phyloP scores from a whole-genome alignment of 163 green algal species.

The Coccomyxa subellipsoidea region DNA sequence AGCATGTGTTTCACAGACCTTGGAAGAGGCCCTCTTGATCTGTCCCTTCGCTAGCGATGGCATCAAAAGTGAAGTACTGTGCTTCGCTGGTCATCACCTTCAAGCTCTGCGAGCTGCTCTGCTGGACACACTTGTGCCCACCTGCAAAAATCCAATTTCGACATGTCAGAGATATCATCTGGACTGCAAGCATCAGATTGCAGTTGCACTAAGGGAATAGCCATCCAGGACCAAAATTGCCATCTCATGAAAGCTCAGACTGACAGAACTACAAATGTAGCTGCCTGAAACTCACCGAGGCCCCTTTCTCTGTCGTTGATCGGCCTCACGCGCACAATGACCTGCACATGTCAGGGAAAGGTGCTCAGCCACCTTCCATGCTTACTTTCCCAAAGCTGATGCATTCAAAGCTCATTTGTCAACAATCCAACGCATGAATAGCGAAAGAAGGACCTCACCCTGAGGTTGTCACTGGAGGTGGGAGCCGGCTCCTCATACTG shows the following conservation, averaged over 20 bases:
- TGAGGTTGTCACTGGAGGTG: slow-evolving; percentile 8
- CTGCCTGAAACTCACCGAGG: slow-evolving; percentile 7
- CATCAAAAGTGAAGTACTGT: slow-evolving; percentile 76
- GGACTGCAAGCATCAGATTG: too few relatives aligned
- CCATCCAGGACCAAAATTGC: neutral
- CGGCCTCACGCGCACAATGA: slow-evolving; percentile 28
- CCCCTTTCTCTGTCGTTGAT: slow-evolving; percentile 18
- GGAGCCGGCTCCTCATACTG: neutral
- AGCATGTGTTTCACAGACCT: slow-evolving; percentile 32
- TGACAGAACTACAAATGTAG: too few relatives aligned
- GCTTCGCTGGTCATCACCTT: slow-evolving; percentile 29
- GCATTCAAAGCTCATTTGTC: too few relatives aligned
- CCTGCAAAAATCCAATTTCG: slow-evolving; percentile 14
- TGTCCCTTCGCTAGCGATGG: slow-evolving; percentile 53
- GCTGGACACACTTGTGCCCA: slow-evolving; percentile 20
- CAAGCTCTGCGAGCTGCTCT: slow-evolving; percentile 7
- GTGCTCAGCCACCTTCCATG: slow-evolving; percentile 5
- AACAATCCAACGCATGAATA: too few relatives aligned
- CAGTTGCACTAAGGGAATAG: neutral
- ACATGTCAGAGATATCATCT: neutral
- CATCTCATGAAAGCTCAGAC: too few relatives aligned
- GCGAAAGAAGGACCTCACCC: too few relatives aligned
- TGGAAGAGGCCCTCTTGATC: slow-evolving; percentile 68
- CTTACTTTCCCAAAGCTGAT: too few relatives aligned
- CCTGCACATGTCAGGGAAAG: slow-evolving; percentile 11